Base-by-base conservation (phyloP, 495 filamentous ascomycete genomes). In the Thermochaetoides thermophila region DNA sequence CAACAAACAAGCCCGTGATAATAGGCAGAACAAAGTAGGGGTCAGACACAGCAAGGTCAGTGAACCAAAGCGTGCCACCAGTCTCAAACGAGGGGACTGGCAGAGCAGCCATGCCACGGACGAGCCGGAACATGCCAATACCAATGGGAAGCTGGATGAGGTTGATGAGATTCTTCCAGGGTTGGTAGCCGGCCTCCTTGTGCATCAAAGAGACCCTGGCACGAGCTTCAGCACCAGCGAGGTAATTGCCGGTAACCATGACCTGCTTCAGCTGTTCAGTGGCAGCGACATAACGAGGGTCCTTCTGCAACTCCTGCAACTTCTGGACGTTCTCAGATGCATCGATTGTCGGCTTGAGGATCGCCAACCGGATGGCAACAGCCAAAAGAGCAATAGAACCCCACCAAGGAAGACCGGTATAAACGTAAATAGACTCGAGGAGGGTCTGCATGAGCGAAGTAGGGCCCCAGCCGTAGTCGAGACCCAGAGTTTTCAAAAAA, bases 381-480 rank as follows among this genome's bases (percentile, higher is more conserved):
- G 80, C 73, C 0, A 75, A 63, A 5, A 68, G 45, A 9, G 73
- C 46, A 33, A 95, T 77, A 37, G 80, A 73, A 5, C 56, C 71
- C 74, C 82, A 84, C 89, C 87, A 95, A 1, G 82, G 80, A 32
- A 80, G 52, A 7, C 73, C 83, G 2, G 50, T 48, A 46, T 63
- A 75, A 34, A 94, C 55, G 56, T 95, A 81, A 31, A 89, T 47
- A 47, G 86, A 75, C 57, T 97, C 89, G 19, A 95, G 56, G 6
- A 74, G 3, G 57, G 59, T 81, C 61, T 95, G 63, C 34, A 89
- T 68, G 7, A 69, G 37, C 1, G 73, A 48, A 0, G 81, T 78
- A 2, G 76, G 66, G 15, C 89, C 86, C 63, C 62, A 84, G 46
- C 85, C 83, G 46, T 73, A 95, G 40, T 94, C 83, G 14, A 96